Conservation (phyloP, 148 eudicot genomes). For the Diospyros kaki region DNA sequence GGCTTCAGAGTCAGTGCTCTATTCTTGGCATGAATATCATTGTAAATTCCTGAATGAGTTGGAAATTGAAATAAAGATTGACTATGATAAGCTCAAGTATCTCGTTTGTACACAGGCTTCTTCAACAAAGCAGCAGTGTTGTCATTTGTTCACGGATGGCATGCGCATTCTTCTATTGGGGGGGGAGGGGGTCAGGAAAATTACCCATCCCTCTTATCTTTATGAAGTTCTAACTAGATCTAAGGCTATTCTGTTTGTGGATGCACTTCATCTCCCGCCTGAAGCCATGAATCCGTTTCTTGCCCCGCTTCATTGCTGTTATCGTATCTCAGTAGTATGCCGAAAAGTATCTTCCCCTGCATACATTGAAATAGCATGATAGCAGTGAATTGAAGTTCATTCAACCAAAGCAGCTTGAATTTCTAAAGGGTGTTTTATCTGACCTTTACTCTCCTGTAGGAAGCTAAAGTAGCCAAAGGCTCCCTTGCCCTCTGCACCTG, state of each 20-base stretch:
- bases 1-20: too few species aligned
- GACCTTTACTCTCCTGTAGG: constrained; percentile 84
- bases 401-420: neutral
- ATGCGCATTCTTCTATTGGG: neutral
- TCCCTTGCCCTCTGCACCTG: constrained; percentile 55
- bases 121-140: neutral
- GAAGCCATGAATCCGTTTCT: constrained; percentile 42
- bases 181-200: neutral
- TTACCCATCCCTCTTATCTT: neutral
- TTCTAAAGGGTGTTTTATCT: constrained; percentile 5
- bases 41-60: too few species aligned
- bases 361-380: constrained; percentile 7
- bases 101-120: too few species aligned
- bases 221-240: neutral
- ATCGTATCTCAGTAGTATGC: constrained; percentile 59
- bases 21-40: too few species aligned
- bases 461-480: constrained; percentile 87
- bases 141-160: neutral
- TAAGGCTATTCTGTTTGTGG: constrained; percentile 28
- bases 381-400: neutral
- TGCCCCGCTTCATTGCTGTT: constrained; percentile 15
- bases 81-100: too few species aligned
- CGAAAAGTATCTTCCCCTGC: constrained; percentile 87
- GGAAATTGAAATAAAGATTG: too few species aligned
- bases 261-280: constrained; percentile 65